These are phyloP conservation scores for Hymenoscyphus repandus DNA, from an alignment of 2,329 filamentous ascomycete species.

Conservation along the genomic window DNA sequence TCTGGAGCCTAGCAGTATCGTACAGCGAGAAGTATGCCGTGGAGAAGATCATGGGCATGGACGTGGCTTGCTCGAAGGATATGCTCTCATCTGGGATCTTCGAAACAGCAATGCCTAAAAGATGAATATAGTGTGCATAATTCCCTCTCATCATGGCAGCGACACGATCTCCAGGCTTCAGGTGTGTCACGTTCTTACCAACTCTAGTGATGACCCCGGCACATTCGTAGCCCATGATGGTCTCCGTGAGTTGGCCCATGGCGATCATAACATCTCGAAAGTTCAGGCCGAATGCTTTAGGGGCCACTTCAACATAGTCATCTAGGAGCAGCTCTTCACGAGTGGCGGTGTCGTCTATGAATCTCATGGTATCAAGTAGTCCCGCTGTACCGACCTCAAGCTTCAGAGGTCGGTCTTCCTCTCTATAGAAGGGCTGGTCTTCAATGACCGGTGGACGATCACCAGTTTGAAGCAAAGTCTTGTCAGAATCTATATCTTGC, in stretches of 20 bases:
- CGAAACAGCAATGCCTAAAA: slow-evolving; percentile 23
- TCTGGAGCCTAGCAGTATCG: slow-evolving; percentile 34
- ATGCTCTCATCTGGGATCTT: slow-evolving; percentile 36
- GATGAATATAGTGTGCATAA: slow-evolving; percentile 20
- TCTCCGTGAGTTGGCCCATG: slow-evolving; percentile 23
- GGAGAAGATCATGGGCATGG: slow-evolving; percentile 36
- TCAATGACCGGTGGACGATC: too few relatives aligned
- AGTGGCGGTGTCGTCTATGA: background rate
- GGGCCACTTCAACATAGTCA: slow-evolving; percentile 32
- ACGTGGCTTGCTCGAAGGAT: slow-evolving; percentile 35
- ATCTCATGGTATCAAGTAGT: background rate
- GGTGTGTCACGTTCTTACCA: slow-evolving; percentile 3
- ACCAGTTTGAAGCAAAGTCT: too few relatives aligned
- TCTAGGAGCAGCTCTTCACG: background rate
- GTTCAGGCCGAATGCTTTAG: slow-evolving; percentile 36
- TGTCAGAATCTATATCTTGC: too few relatives aligned
- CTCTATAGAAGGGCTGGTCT: background rate
- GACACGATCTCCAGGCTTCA: background rate
- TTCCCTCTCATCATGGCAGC: slow-evolving; percentile 13
- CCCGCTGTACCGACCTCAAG: background rate
- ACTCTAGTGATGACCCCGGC: slow-evolving; percentile 11
- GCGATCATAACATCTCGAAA: slow-evolving; percentile 38
- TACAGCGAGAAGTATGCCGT: slow-evolving; percentile 41
- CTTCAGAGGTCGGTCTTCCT: background rate
- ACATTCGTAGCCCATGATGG: slow-evolving; percentile 9